phyloP scores from a whole-genome alignment of 2,329 filamentous ascomycete species.

The Fusarium scirpi region DNA sequence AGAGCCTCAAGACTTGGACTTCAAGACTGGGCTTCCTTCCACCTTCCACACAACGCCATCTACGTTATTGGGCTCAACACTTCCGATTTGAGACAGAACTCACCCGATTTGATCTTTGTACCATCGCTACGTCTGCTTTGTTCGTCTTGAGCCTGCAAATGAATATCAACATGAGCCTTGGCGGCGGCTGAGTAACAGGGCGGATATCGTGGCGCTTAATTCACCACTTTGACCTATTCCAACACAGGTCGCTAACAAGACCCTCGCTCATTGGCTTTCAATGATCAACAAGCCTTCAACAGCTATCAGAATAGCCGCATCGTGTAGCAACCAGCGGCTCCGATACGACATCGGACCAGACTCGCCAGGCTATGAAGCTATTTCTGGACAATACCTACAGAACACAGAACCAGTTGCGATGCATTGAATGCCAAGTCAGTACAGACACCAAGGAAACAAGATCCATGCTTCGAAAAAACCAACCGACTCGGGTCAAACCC shows the following conservation, averaged over 20 bases:
- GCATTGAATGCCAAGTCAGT: not conserved
- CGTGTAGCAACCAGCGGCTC: slow-evolving; percentile 9
- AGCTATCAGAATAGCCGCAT: slow-evolving; percentile 2
- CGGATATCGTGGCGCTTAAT: slow-evolving; percentile 38
- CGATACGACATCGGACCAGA: not conserved
- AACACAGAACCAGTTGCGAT: too few species aligned
- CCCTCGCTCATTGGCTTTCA: slow-evolving; percentile 30
- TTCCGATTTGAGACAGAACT: not conserved
- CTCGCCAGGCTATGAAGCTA: not conserved
- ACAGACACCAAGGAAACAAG: not conserved
- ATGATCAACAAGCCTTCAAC: not conserved
- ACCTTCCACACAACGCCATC: slow-evolving; percentile 5
- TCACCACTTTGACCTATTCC: slow-evolving; percentile 6
- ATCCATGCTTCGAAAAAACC: not conserved
- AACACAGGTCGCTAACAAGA: slow-evolving; percentile 13
- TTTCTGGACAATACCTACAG: not conserved
- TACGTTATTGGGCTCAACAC: slow-evolving; percentile 6
- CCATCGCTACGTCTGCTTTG: not conserved
- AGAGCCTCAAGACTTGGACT: slow-evolving; percentile 10
- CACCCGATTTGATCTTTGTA: not conserved
- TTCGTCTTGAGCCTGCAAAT: slow-evolving; percentile 2
- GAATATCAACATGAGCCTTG: slow-evolving; percentile 10
- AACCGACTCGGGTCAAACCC: not conserved
- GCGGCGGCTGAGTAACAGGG: slow-evolving; percentile 21
- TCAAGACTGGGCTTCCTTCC: not conserved